Evolutionary conservation across 2,329 filamentous ascomycete genomes (phyloP).

Genomic region (Colletotrichum filicis): DNA sequence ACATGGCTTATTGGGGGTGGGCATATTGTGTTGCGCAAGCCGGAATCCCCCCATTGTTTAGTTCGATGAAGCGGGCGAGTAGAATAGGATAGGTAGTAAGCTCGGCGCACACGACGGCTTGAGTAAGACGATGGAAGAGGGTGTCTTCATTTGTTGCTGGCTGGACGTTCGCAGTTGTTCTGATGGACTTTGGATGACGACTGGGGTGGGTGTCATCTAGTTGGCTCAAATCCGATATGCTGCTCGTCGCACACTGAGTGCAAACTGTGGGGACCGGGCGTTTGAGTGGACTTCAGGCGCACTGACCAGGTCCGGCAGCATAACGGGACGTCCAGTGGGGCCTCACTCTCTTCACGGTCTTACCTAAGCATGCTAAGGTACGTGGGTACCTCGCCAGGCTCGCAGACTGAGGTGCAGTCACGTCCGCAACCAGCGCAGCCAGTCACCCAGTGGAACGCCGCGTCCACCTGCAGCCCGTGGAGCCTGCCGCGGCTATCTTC

Average conservation of each 20-base stretch:
- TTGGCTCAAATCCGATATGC: conserved; percentile 24
- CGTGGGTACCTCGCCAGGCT: too few species aligned
- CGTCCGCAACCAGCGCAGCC: not conserved
- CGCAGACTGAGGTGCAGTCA: too few species aligned
- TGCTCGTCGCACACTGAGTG: conserved; percentile 30
- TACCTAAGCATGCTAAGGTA: too few species aligned
- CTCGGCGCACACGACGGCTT: conserved; percentile 3
- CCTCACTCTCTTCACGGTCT: too few species aligned
- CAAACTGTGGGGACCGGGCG: conserved; percentile 23
- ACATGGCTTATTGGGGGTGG: not conserved
- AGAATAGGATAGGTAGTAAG: not conserved
- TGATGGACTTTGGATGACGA: conserved; percentile 21
- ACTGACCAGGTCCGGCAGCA: conserved; percentile 16
- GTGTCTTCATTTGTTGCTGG: conserved; percentile 29
- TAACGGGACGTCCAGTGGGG: not conserved
- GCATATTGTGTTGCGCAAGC: conserved; percentile 2
- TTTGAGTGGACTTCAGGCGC: not conserved
- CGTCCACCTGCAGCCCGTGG: too few species aligned
- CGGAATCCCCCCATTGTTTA: conserved; percentile 4
- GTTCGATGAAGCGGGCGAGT: not conserved
- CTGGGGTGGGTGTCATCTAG: conserved; percentile 21
- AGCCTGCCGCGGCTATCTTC: not conserved
- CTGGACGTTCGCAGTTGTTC: conserved; percentile 1
- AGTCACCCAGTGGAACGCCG: too few species aligned
- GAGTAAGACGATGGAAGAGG: conserved; percentile 15